These are phyloP conservation scores for Lichtheimia hyalospora DNA, from an alignment of 371 early-diverging fungal genomes.

Conservation along the genomic window DNA sequence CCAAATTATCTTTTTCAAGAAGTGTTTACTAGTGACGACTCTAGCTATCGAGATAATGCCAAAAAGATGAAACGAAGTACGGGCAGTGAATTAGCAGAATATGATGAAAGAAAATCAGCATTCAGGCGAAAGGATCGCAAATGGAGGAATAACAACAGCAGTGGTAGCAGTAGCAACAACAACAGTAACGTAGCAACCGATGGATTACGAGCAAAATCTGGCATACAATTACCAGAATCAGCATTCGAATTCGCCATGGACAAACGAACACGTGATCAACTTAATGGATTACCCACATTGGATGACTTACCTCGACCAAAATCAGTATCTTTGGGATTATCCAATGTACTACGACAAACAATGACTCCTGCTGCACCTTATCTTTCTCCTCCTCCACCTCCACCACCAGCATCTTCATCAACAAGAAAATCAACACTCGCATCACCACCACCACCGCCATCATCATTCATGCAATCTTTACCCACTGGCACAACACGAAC, in stretches of 20 bases:
- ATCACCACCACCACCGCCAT: too few relatives aligned
- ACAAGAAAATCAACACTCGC: not conserved
- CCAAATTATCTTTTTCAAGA: constrained; percentile 3
- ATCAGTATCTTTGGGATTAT: constrained; percentile 5
- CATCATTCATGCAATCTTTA: too few relatives aligned
- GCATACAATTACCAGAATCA: constrained; percentile 11
- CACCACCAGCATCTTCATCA: not conserved
- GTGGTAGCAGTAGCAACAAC: constrained; percentile 1
- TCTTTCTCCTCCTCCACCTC: not conserved
- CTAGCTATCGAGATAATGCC: constrained; percentile 19
- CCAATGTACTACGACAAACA: constrained; percentile 15
- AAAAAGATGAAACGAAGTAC: constrained; percentile 19
- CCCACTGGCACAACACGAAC: not conserved
- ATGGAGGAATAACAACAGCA: constrained; percentile 10
- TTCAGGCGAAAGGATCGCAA: constrained; percentile 13
- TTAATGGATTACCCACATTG: constrained; percentile 14
- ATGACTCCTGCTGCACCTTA: not conserved
- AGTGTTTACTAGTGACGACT: constrained; percentile 6
- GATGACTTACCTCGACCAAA: constrained; percentile 15
- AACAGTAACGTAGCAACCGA: not conserved
- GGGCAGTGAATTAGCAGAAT: not conserved
- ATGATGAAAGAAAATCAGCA: constrained; percentile 5
- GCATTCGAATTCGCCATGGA: constrained; percentile 19
- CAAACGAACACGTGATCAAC: constrained; percentile 6
- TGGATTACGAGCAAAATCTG: not conserved